Base-by-base conservation (phyloP, 2,329 filamentous ascomycete species). In the Colletotrichum truncatum region DNA sequence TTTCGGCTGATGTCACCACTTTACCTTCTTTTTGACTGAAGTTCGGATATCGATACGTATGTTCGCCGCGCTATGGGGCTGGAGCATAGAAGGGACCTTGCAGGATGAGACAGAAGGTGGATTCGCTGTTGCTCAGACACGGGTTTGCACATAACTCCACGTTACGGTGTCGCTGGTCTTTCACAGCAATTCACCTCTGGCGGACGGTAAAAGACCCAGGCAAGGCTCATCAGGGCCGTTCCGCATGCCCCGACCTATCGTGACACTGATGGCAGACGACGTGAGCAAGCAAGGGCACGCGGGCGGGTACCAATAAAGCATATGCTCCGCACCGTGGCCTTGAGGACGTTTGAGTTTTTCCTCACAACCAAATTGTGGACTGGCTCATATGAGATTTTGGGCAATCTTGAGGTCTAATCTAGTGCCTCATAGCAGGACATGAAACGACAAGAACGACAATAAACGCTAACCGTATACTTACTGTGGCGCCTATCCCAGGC, bases 261-360 rank as follows among this genome's bases (percentile, higher is more conserved):
- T 59, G 18, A 46, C 46, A 64, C 38, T 39, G 39, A 43, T n/a
- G 43, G 21, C 34, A 58, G 18, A 36, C 34, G 53, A 46, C 9
- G 21, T 30, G 28, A 57, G 34, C 36, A 38, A 34, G 23, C 46
- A 64, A 60, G 55, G 46, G 39, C 55, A 54, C 8, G 43, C 23
- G 25, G n/a, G 55, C 57, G 57, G 62, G 45, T 49, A 51, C 51
- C 62, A 62, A 55, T 65, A 41, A 62, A 51, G 62, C 21, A 49
- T 30, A 23, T 43, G 10, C 62, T 62, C 62, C 62, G 57, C 57
- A 55, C 36, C 41, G 12, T 30, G 16, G 57, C 34, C 48, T 55
- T 36, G 28, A 34, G 41, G 56, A 52, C 41, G 36, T 49, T 65
- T 55, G 43, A 16, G 28, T 55, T 62, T 55, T 25, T 9, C 23